Base-by-base conservation (phyloP, 371 early-diverging fungal genomes). In the Mucor ambiguus region DNA sequence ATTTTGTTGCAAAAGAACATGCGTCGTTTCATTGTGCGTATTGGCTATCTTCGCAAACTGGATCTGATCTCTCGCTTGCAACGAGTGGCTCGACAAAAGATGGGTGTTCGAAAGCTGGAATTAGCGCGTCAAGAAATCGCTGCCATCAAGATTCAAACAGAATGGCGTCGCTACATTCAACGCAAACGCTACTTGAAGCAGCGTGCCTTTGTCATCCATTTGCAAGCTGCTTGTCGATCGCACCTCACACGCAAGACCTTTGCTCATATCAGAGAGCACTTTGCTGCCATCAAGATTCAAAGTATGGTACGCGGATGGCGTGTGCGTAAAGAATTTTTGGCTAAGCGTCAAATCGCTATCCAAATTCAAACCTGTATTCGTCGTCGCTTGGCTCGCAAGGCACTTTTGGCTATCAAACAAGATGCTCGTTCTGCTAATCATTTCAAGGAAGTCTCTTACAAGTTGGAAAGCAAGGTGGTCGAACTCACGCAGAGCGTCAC, bases 401-500 rank as follows among this genome's bases (percentile, higher is more conserved):
- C 81, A 60, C 78, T 95, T 49, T 70, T 75, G n/a, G 44, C 66
- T 48, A 82, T 92, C 57, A 90, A 92, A 69, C 86, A 85, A 24
- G 98, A 99, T 74, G 93, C 93, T 12, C 82, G 91, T 55, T 94
- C 95, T 22, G 94, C 94, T 6, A 92, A 88, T 52, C 96, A 96
- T 72, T 87, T 96, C 74, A 93, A 95, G 76, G 95, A 96, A 73
- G 87, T 92, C 16, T 94, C 96, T 6, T 92, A 92, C 79, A 90
- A 92, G 77, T 85, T 99, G 9, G 98, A 99, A 76, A 93, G 89
- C 83, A 98, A 96, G 85, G 92, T 99, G 58, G 90, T 98, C 60
- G 95, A 93, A 77, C 83, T 98, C 64, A 95, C 96, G n/a, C 94
- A 93, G 78, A 81, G 79, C 46, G 74, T 97, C 62, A 89, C 87